These are phyloP conservation scores for Beverwykella pulmonaria DNA, from an alignment of 495 filamentous ascomycete genomes.

Conservation along the genomic window DNA sequence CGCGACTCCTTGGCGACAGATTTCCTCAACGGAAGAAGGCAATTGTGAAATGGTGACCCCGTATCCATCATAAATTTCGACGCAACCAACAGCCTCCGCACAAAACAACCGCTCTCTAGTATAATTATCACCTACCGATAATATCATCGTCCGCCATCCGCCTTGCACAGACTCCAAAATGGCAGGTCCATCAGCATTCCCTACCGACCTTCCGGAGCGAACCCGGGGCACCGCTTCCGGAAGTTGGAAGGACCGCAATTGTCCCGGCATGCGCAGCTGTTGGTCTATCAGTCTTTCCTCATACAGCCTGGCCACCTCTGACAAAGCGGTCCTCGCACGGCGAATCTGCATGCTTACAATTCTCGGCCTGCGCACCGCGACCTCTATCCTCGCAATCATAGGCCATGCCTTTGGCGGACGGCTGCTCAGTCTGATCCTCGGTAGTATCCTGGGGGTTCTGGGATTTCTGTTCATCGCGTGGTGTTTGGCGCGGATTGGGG, in stretches of 20 bases:
- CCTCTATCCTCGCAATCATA: constrained; percentile 2
- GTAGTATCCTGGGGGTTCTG: constrained; percentile 3
- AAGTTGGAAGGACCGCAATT: constrained; percentile 12
- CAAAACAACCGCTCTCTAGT: too few relatives aligned
- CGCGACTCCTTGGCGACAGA: too few relatives aligned
- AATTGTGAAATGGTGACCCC: too few relatives aligned
- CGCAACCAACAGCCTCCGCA: too few relatives aligned
- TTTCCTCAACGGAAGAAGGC: too few relatives aligned
- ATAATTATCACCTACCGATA: too few relatives aligned
- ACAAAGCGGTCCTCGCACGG: constrained; percentile 13
- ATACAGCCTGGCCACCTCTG: constrained; percentile 3
- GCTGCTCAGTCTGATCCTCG: not conserved
- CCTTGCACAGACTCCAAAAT: not conserved
- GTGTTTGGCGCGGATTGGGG: constrained; percentile 21
- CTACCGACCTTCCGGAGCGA: constrained; percentile 2
- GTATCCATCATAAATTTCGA: too few relatives aligned
- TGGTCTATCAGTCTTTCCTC: constrained; percentile 5
- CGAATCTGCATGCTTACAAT: constrained; percentile 17
- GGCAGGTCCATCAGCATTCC: not conserved
- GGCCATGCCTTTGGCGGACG: not conserved
- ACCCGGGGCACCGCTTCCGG: not conserved
- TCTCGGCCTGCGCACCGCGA: constrained; percentile 12
- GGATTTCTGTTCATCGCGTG: constrained; percentile 19
- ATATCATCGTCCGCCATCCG: too few relatives aligned
- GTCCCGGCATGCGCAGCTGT: constrained; percentile 16